Evolutionary conservation across 2,329 filamentous ascomycete species (phyloP), one percentile per base, ranked within the genome.

Genomic region (Phaeosphaeriaceae sp.): DNA sequence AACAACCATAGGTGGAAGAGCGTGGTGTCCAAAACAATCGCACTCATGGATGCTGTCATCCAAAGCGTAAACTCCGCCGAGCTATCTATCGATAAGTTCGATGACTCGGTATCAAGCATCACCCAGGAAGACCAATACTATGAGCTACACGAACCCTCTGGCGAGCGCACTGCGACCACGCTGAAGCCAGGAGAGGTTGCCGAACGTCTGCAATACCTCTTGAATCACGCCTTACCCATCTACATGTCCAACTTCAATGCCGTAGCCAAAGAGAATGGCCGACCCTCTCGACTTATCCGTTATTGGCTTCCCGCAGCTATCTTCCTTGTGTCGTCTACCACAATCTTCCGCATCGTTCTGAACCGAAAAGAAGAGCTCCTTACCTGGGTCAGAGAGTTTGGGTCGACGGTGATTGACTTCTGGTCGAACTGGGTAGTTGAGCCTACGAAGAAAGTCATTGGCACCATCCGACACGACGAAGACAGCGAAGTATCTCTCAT

Each of bases 341-440:
- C 94, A 0, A 84, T 97, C n/a, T 82, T 98, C 17, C 89, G 89
- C 22, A 86, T 98, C 40, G 78, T 96, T 28, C 83, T 91, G 60
- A 92, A 90, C 72, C 86, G 89, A 52, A 88, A 88, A 68, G 90
- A 90, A 21, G 91, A 94, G 66, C 90, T 99, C 21, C 65, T 92
- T 24, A 84, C 88, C 49, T 97, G 94, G 93, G 83, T 97, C 47
- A 83, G 85, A 35, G 91, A 95, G 64, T 80, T 97, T 24, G 94
- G 93, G 8, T 81, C 83, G 1, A 99, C 95, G 0, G 81, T 89
- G 0, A 85, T 91, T 54, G 94, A 97, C 77, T 99, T 99, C 75
- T 97, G 94, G 91, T 84, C 89, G 60, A 99, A 99, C 76, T 99
- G 95, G 95, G 91, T 99, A 2, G 82, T 99, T 11, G 91, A 97